phyloP scores from a whole-genome alignment of 2,329 filamentous ascomycete genomes.

The Arthrinium puccinioides region DNA sequence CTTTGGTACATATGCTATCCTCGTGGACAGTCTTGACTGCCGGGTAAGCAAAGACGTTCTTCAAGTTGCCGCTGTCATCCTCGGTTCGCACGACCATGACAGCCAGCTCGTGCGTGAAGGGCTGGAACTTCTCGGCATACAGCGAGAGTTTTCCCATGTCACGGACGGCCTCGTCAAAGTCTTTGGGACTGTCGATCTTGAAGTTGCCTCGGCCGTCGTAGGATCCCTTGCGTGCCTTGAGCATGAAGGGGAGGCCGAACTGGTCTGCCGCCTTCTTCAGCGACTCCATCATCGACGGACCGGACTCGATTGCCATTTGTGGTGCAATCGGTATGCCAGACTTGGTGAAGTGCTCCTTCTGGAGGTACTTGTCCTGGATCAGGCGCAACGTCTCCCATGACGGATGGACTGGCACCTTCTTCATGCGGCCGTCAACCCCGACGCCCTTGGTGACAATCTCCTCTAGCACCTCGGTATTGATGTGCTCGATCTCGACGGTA shows the following conservation, averaged over 20 bases:
- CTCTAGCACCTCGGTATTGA: conserved; percentile 83
- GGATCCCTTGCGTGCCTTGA: conserved; percentile 83
- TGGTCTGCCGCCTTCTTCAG: conserved; percentile 55
- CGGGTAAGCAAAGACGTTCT: conserved; percentile 64
- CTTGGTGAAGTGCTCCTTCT: conserved; percentile 72
- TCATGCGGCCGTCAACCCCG: conserved; percentile 34
- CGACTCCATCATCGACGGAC: conserved; percentile 47
- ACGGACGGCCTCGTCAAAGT: conserved; percentile 56
- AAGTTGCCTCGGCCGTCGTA: conserved; percentile 81
- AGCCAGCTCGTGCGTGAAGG: conserved; percentile 80
- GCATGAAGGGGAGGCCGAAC: conserved; percentile 81
- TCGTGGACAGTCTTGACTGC: conserved; percentile 93
- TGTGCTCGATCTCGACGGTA: conserved; percentile 93
- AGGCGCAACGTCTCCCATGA: conserved; percentile 79
- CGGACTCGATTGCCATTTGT: conserved; percentile 55
- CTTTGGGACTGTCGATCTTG: conserved; percentile 35
- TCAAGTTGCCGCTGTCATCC: conserved; percentile 47
- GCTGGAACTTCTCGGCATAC: conserved; percentile 85
- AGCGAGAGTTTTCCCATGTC: conserved; percentile 64
- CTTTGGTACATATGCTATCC: conserved; percentile 89
- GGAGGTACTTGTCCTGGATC: conserved; percentile 89
- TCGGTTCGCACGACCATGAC: conserved; percentile 94
- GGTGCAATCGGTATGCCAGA: conserved; percentile 66
- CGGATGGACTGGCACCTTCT: conserved; percentile 62
- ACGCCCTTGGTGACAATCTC: conserved; percentile 65